These are phyloP conservation scores for Saccharomycopsis sp. DNA, from an alignment of 805 yeast genomes.

Conservation along the genomic window DNA sequence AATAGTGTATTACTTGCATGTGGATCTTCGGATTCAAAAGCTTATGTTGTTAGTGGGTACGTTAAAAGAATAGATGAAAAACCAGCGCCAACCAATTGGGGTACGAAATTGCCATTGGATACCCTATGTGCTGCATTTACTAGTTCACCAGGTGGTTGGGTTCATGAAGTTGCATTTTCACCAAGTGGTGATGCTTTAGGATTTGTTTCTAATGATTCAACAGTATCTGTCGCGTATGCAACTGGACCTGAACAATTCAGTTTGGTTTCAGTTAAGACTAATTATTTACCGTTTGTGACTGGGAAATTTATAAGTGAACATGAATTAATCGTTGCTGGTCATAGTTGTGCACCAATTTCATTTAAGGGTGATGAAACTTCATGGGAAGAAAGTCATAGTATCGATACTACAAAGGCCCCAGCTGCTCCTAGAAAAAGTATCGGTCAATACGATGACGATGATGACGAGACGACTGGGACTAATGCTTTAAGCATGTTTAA, in stretches of 20 bases:
- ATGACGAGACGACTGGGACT: constrained; percentile 51
- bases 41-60: constrained; percentile 81
- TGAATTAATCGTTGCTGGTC: constrained; percentile 82
- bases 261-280: constrained; percentile 51
- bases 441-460: constrained; percentile 39
- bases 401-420: constrained; percentile 42
- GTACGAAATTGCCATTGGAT: constrained; percentile 89
- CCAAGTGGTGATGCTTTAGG: constrained; percentile 75
- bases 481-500: constrained; percentile 89
- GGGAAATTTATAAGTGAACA: constrained; percentile 61
- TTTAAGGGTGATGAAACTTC: constrained; percentile 61
- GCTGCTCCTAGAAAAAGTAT: constrained; percentile 21
- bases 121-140: constrained; percentile 79
- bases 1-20: constrained; percentile 81
- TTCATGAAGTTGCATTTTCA: constrained; percentile 83
- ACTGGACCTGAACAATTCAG: constrained; percentile 56
- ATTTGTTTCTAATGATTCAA: constrained; percentile 79
- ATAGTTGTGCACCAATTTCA: constrained; percentile 83
- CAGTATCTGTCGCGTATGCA: constrained; percentile 76
- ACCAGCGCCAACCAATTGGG: constrained; percentile 84
- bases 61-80: constrained; percentile 82
- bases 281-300: constrained; percentile 74
- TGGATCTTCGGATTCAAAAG: constrained; percentile 92
- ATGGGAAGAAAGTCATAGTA: constrained; percentile 56
- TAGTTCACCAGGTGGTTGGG: constrained; percentile 75